Evolutionary conservation across 306 rosid genomes (phyloP).

Genomic region (Cicer judaicum): DNA sequence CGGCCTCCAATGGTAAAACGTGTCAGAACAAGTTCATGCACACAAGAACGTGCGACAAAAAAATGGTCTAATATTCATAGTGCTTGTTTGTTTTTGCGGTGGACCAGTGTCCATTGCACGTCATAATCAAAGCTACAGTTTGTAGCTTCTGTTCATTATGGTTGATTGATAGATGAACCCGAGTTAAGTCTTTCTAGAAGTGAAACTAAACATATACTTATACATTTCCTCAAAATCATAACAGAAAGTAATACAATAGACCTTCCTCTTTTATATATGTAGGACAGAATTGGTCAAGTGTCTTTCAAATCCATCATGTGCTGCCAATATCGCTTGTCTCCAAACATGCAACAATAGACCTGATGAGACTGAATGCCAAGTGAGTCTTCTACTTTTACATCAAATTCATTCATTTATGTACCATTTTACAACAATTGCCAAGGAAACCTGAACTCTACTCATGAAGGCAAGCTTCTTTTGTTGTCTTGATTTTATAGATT

Average conservation of each 20-base stretch:
- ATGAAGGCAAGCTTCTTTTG: slow-evolving; percentile 21
- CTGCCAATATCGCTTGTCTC: slow-evolving; percentile 92
- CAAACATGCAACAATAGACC: slow-evolving; percentile 98
- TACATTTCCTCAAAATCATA: background rate
- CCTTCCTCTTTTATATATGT: slow-evolving; percentile 47
- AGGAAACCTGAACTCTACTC: slow-evolving; percentile 26
- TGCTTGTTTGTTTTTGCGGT: too few relatives aligned
- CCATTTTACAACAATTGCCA: slow-evolving; percentile 7
- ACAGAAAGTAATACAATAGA: slow-evolving; percentile 11
- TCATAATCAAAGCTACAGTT: too few relatives aligned
- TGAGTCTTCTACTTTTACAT: slow-evolving; percentile 47
- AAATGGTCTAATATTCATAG: background rate
- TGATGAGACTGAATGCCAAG: slow-evolving; percentile 97
- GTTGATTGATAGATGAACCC: too few relatives aligned
- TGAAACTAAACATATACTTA: too few relatives aligned
- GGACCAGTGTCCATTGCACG: too few relatives aligned
- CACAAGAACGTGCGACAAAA: background rate
- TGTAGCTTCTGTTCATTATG: too few relatives aligned
- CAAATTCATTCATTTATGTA: background rate
- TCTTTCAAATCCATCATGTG: slow-evolving; percentile 85
- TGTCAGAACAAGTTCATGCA: background rate
- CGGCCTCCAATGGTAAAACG: background rate
- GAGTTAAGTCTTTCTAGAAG: too few relatives aligned
- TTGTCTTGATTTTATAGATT: slow-evolving; percentile 59
- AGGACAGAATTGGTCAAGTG: slow-evolving; percentile 92